Percentiles rank a stretch among this genome's conserved stretches.
Evolutionary conservation across 2,329 filamentous ascomycete species (phyloP).

Genomic region (Hansfordia pulvinata): DNA sequence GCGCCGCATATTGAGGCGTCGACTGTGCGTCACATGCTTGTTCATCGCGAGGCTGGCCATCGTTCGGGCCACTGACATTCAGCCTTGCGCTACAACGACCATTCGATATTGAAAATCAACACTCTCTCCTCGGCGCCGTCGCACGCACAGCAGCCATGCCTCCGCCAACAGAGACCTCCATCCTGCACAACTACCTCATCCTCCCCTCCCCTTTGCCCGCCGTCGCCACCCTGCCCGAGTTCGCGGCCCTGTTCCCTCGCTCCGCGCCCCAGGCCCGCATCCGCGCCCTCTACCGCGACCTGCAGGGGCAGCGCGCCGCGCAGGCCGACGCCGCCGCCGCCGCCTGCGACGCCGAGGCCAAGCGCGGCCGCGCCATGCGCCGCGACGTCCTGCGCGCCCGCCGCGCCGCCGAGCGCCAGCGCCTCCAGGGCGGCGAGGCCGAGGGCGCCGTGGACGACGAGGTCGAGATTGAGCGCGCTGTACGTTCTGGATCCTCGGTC

Average conservation of each 20-base stretch:
- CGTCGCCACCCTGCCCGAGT: conserved; percentile 60
- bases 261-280: conserved; percentile 55
- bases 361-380: conserved; percentile 42
- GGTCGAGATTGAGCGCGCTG: conserved; percentile 46
- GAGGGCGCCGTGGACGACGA: conserved; percentile 50
- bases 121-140: neutral
- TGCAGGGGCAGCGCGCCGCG: conserved; percentile 60
- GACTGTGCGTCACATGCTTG: no score
- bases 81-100: no score
- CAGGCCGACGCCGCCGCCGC: conserved; percentile 53
- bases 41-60: no score
- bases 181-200: conserved; percentile 68
- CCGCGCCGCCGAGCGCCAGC: conserved; percentile 35
- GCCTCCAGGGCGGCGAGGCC: no score
- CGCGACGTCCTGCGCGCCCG: conserved; percentile 41
- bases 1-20: no score
- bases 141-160: conserved; percentile 37
- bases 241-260: conserved; percentile 63
- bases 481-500: conserved; percentile 17
- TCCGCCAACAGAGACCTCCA: conserved; percentile 58
- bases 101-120: no score
- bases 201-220: conserved; percentile 61
- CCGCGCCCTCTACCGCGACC: conserved; percentile 60
- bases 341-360: conserved; percentile 53
- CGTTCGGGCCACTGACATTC: no score